These are phyloP conservation scores for Pilatotrama ljubarskyi DNA, from an alignment of 768 basidiomycete species.

Conservation along the genomic window DNA sequence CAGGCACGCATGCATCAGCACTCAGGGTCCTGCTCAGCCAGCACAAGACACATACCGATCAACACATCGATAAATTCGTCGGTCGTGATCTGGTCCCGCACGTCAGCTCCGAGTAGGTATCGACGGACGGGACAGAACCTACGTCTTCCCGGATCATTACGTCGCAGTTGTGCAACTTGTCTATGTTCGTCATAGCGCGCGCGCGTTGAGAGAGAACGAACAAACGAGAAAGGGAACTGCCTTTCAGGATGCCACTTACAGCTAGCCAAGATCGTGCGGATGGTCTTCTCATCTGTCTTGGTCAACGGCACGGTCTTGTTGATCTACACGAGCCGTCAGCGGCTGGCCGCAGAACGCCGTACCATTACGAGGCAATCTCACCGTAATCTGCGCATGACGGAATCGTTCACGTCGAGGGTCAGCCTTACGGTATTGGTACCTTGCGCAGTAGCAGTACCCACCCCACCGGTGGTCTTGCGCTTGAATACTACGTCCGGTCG, in stretches of 20 bases:
- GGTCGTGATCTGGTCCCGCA: conserved; percentile 68
- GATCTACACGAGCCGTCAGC: conserved; percentile 44
- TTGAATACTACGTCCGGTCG: conserved; percentile 97
- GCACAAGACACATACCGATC: conserved; percentile 55
- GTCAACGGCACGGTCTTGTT: conserved; percentile 94
- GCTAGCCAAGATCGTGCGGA: conserved; percentile 87
- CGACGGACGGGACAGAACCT: conserved; percentile 27
- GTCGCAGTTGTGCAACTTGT: conserved; percentile 92
- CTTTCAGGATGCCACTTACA: conserved; percentile 48
- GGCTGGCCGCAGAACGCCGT: neutral
- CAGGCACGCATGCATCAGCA: too few species aligned
- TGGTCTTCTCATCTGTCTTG: conserved; percentile 92
- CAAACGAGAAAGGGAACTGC: neutral
- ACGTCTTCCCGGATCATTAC: conserved; percentile 99
- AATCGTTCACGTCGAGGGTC: conserved; percentile 1
- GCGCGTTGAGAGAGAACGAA: neutral
- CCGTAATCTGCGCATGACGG: conserved; percentile 61
- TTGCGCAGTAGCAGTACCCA: conserved; percentile 38
- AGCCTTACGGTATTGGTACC: conserved; percentile 9
- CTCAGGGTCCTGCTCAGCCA: neutral
- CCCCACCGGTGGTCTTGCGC: conserved; percentile 88
- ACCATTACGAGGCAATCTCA: conserved; percentile 31
- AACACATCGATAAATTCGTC: conserved; percentile 99
- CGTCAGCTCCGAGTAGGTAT: conserved; percentile 12
- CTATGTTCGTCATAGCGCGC: conserved; percentile 52